These are phyloP conservation scores for Clonostachys rosea DNA, from an alignment of 2,329 filamentous ascomycete genomes.

Conservation along the genomic window DNA sequence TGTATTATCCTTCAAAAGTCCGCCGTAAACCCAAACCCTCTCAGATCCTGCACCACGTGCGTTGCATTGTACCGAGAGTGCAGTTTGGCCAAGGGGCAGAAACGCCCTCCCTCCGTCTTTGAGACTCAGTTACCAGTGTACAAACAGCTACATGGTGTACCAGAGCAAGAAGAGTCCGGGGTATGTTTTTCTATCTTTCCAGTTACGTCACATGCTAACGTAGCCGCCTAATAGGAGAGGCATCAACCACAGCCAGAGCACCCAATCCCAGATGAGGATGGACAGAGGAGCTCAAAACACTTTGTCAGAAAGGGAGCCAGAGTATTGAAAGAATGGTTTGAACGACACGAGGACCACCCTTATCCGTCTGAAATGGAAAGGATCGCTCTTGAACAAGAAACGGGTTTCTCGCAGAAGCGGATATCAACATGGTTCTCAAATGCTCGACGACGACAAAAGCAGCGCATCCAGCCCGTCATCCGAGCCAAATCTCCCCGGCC, in stretches of 20 bases:
- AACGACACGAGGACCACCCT: constrained; percentile 35
- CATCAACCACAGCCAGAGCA: too few relatives aligned
- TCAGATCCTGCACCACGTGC: constrained; percentile 42
- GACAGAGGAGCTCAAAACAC: too few relatives aligned
- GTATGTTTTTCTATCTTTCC: neutral
- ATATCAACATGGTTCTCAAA: constrained; percentile 48
- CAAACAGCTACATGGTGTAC: constrained; percentile 41
- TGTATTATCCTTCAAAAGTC: constrained; percentile 42
- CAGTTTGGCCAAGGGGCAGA: constrained; percentile 37
- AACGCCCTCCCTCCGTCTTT: constrained; percentile 36
- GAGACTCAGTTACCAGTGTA: constrained; percentile 41
- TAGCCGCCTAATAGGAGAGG: constrained; percentile 1
- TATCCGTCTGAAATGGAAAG: constrained; percentile 44
- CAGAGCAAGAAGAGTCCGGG: constrained; percentile 21
- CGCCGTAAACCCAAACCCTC: constrained; percentile 40
- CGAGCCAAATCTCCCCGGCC: too few relatives aligned
- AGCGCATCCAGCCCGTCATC: too few relatives aligned
- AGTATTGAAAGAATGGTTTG: constrained; percentile 33
- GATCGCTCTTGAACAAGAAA: constrained; percentile 26
- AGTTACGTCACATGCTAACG: constrained; percentile 3
- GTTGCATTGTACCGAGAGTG: constrained; percentile 44
- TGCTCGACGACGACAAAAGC: constrained; percentile 35
- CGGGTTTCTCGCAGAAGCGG: constrained; percentile 37
- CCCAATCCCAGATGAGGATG: too few relatives aligned
- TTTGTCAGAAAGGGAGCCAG: too few relatives aligned